Base-by-base conservation (phyloP, 768 basidiomycete genomes). In the Daedaleopsis sinensis region DNA sequence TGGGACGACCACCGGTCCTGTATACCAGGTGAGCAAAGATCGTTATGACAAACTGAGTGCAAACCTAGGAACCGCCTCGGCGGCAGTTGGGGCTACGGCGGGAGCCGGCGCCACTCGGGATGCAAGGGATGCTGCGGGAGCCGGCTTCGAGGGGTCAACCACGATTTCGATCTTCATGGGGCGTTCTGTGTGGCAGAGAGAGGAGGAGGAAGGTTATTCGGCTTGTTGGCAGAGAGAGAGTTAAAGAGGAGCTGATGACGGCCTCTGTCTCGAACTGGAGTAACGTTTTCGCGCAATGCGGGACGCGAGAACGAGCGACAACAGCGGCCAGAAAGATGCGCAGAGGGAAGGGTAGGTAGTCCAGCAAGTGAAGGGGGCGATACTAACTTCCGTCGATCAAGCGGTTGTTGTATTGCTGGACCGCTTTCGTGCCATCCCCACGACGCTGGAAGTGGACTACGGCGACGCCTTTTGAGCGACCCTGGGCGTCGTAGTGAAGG, bases 311-410 rank as follows among this genome's bases (percentile, higher is more conserved):
- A 54, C 52, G 52, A 39, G 52, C 53, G 42, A 58, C 36, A 50
- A 46, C 46, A 59, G 58, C 51, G 58, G 53, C 59, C 55, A 59
- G 49, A 59, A 57, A 37, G 52, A 19, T 43, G 61, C 52, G 56
- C 42, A 43, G 46, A 55, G 57, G 69, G 73, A 65, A 67, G 57
- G 69, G 73, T 63, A 67, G 66, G 27, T 32, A 68, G 66, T 71
- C 70, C 65, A 63, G 64, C 65, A 77, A 74, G 68, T 72, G 72
- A 71, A 73, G 74, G 69, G 73, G 82, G 79, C 80, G 86, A 84
- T 91, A 98, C 97, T 94, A 91, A 99, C 97, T 97, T 82, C 95
- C 94, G 90, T 99, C 97, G 87, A 99, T 96, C 80, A 98, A 91
- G 74, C 97, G 90, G 80, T 93, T 93, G 85, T 99, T 94, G 82